These are phyloP conservation scores for Cicer judaicum DNA, from an alignment of 306 rosid genomes.

Conservation along the genomic window DNA sequence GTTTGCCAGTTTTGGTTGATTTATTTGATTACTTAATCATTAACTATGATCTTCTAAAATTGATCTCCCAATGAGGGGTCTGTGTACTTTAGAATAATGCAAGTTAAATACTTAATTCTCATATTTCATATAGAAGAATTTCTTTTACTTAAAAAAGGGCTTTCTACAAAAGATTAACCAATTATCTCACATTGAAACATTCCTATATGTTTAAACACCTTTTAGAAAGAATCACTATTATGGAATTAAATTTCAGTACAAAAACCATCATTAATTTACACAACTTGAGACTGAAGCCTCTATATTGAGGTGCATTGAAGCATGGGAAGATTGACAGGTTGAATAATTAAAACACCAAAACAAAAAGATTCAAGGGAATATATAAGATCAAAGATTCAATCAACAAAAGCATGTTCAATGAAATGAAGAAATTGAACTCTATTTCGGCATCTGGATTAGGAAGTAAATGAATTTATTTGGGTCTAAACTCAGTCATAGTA, in stretches of 20 bases:
- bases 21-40: background rate
- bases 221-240: too few relatives aligned
- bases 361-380: slow-evolving; percentile 7
- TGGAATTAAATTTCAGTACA: too few relatives aligned
- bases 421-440: background rate
- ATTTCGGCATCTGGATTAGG: background rate
- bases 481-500: slow-evolving; percentile 10
- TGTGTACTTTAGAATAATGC: background rate
- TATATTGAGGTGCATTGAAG: background rate
- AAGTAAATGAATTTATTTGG: background rate
- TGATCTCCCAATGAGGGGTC: background rate
- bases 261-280: background rate
- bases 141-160: too few relatives aligned
- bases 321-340: background rate
- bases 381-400: slow-evolving; percentile 15
- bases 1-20: too few relatives aligned
- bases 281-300: background rate
- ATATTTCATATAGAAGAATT: too few relatives aligned
- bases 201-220: too few relatives aligned
- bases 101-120: too few relatives aligned
- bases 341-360: slow-evolving; percentile 8
- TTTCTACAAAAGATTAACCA: too few relatives aligned
- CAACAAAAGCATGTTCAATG: background rate
- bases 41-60: background rate
- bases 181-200: too few relatives aligned